A percentile compares a stretch with the other conserved stretches of the same genome.
phyloP scores from a whole-genome alignment of 1,284 basidiomycete species.

The Ustilago lituana region DNA sequence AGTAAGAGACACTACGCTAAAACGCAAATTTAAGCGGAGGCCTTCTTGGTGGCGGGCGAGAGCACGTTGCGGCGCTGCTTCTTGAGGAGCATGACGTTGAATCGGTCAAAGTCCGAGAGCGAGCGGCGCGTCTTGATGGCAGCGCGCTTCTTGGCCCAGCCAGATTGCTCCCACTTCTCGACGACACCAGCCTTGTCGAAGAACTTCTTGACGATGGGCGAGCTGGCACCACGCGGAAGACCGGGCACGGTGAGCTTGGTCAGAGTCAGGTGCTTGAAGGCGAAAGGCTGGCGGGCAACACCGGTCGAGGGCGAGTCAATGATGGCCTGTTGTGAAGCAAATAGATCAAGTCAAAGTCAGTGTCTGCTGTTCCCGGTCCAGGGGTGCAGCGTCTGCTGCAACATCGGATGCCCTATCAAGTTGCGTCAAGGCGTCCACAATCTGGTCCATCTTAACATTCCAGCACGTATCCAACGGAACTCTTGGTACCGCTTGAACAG shows the following conservation, averaged over 20 bases:
- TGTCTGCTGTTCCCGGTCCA: neutral
- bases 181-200: constrained; percentile 82
- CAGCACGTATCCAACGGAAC: too few relatives aligned
- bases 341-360: constrained; percentile 6
- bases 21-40: constrained; percentile 52
- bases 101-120: constrained; percentile 88
- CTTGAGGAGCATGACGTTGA: constrained; percentile 73
- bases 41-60: constrained; percentile 57
- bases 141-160: constrained; percentile 90
- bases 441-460: neutral
- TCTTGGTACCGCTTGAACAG: too few relatives aligned
- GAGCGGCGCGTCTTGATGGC: constrained; percentile 80
- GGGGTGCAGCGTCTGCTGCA: neutral
- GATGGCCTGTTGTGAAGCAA: constrained; percentile 76
- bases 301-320: constrained; percentile 91
- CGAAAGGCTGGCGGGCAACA: constrained; percentile 89
- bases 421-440: neutral
- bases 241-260: constrained; percentile 85
- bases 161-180: constrained; percentile 78
- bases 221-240: constrained; percentile 86
- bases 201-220: constrained; percentile 84
- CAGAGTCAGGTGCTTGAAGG: constrained; percentile 91
- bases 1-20: constrained; percentile 8
- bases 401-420: constrained; percentile 3
- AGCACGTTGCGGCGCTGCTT: constrained; percentile 70